Percentiles rank a stretch among this genome's conserved stretches.
These are phyloP conservation scores for Candida easanensis DNA, from an alignment of 805 yeast species.

Conservation along the genomic window DNA sequence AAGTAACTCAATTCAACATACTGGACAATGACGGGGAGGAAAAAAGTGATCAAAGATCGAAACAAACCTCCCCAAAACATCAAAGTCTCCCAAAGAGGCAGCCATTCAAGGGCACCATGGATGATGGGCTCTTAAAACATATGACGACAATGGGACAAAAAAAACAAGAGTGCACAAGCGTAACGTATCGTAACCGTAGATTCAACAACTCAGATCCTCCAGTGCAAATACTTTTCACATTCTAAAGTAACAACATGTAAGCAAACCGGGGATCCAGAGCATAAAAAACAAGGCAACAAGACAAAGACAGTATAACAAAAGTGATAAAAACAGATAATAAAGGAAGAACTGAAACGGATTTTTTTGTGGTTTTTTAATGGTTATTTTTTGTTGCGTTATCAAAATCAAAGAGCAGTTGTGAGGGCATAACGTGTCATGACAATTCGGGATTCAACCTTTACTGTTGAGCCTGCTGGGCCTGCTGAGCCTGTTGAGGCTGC, in stretches of 20 bases:
- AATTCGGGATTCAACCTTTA: neutral
- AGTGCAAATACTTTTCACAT: too few species aligned
- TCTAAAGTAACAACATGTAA: neutral
- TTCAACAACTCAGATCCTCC: neutral
- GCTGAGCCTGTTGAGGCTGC: too few species aligned
- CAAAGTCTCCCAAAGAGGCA: neutral
- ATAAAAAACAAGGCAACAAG: neutral
- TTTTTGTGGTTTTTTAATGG: constrained; percentile 3
- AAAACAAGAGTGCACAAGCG: constrained; percentile 1
- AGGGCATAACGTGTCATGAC: neutral
- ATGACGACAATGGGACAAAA: neutral
- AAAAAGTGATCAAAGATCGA: neutral
- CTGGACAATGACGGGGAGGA: neutral
- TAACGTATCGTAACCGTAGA: neutral
- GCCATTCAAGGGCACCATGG: too few species aligned
- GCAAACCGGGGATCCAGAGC: too few species aligned
- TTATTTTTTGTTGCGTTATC: neutral
- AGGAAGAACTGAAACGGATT: neutral
- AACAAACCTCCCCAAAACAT: neutral
- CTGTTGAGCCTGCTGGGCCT: constrained; percentile 11
- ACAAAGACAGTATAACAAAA: neutral
- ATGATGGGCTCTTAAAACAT: too few species aligned
- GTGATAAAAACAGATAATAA: neutral
- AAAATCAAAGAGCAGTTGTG: constrained; percentile 1
- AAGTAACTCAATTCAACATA: neutral